Conservation (phyloP, 169 alveolate species). For the Blepharisma undulans region DNA sequence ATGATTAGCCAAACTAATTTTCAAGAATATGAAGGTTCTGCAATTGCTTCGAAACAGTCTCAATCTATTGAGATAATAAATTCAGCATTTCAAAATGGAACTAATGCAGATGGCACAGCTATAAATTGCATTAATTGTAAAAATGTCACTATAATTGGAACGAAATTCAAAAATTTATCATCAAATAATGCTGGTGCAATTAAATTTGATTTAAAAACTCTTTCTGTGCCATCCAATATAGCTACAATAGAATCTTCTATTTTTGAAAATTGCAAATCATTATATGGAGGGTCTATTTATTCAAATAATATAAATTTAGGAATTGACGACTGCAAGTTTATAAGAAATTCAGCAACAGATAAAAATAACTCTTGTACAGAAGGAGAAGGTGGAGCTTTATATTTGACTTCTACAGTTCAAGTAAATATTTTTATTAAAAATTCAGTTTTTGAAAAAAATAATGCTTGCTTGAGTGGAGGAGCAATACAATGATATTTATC, state of each 20-base stretch:
- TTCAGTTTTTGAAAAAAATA: background rate
- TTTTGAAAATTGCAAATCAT: background rate
- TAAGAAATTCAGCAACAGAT: background rate
- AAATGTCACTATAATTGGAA: background rate
- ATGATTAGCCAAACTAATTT: background rate
- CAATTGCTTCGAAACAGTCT: background rate
- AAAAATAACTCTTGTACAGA: background rate
- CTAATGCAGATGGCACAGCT: background rate
- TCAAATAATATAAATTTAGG: background rate
- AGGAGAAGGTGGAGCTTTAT: background rate
- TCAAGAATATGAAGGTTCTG: background rate
- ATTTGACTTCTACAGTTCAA: background rate
- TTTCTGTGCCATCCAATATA: background rate
- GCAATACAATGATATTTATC: constrained; percentile 1
- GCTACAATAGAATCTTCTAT: background rate
- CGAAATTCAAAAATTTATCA: background rate
- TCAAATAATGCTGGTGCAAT: background rate
- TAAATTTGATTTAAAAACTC: background rate
- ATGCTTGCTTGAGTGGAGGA: background rate
- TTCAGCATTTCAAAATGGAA: background rate
- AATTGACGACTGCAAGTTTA: background rate
- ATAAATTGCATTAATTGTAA: background rate
- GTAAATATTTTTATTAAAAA: background rate
- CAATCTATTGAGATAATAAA: background rate
- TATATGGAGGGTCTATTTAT: constrained; percentile 22